These are phyloP conservation scores for Exobasidium cylindrosporum DNA, from an alignment of 1,284 basidiomycete species.

Conservation along the genomic window DNA sequence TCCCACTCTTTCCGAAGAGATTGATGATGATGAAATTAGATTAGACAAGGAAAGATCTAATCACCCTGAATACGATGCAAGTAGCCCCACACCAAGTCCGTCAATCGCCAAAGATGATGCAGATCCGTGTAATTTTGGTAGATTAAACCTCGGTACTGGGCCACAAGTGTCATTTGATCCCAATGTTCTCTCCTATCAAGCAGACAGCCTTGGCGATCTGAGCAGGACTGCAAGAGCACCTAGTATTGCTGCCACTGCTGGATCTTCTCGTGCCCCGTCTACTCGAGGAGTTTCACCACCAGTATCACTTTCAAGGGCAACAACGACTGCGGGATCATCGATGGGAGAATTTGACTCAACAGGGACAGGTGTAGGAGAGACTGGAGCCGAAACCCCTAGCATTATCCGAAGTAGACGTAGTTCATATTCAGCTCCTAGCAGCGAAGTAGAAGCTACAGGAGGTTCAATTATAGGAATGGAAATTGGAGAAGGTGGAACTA, in stretches of 20 bases:
- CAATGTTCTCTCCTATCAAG: neutral
- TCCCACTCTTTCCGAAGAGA: slow-evolving; percentile 7
- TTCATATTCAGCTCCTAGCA: slow-evolving; percentile 1
- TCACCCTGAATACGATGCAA: neutral
- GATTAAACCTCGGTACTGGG: slow-evolving; percentile 1
- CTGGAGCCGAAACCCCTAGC: slow-evolving; percentile 21
- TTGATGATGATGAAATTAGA: neutral
- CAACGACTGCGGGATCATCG: slow-evolving; percentile 2
- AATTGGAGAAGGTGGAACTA: neutral
- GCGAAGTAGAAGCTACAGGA: neutral
- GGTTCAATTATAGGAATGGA: slow-evolving; percentile 11
- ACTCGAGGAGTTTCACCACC: slow-evolving; percentile 9
- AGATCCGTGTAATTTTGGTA: slow-evolving; percentile 1
- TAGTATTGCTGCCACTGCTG: slow-evolving; percentile 18
- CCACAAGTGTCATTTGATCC: slow-evolving; percentile 8
- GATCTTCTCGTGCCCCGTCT: slow-evolving; percentile 14
- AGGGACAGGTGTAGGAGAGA: neutral
- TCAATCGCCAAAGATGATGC: neutral
- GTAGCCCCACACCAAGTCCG: neutral
- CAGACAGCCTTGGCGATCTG: neutral
- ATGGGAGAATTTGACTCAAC: slow-evolving; percentile 6
- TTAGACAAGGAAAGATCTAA: neutral
- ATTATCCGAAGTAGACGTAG: slow-evolving; percentile 1
- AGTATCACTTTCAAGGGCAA: slow-evolving; percentile 4
- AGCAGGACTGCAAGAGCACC: slow-evolving; percentile 3